Evolutionary conservation across 2,329 filamentous ascomycete species (phyloP).

Genomic region (Ophiostoma australiae): DNA sequence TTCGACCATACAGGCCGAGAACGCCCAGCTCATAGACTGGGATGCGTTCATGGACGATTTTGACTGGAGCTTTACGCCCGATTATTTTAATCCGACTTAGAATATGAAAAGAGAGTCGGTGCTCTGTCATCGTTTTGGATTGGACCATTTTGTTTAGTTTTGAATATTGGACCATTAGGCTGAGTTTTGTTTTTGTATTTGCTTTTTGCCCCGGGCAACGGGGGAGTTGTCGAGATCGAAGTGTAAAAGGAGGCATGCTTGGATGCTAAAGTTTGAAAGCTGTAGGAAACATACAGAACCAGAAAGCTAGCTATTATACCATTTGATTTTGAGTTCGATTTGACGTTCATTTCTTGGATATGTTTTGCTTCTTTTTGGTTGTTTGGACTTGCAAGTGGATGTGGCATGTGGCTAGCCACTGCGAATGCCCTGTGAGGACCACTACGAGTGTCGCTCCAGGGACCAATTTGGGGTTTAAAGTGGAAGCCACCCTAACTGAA

Average conservation of each 20-base stretch:
- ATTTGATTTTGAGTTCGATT: background rate
- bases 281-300: background rate
- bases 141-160: background rate
- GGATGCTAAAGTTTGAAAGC: background rate
- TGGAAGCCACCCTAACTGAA: background rate
- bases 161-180: background rate
- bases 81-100: conserved; percentile 28
- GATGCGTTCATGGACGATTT: conserved; percentile 49
- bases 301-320: background rate
- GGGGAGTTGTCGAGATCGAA: background rate
- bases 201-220: background rate
- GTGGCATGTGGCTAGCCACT: background rate
- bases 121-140: no score
- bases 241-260: background rate
- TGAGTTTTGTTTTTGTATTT: background rate
- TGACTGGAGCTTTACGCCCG: conserved; percentile 40
- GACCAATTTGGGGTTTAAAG: background rate
- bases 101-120: background rate
- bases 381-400: background rate
- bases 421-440: background rate
- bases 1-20: conserved; percentile 24
- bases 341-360: background rate
- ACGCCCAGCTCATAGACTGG: conserved; percentile 46
- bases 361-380: no score
- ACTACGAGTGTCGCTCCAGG: background rate